phyloP scores from a whole-genome alignment of 1,284 basidiomycete species.

The Cryptococcus wingfieldii region DNA sequence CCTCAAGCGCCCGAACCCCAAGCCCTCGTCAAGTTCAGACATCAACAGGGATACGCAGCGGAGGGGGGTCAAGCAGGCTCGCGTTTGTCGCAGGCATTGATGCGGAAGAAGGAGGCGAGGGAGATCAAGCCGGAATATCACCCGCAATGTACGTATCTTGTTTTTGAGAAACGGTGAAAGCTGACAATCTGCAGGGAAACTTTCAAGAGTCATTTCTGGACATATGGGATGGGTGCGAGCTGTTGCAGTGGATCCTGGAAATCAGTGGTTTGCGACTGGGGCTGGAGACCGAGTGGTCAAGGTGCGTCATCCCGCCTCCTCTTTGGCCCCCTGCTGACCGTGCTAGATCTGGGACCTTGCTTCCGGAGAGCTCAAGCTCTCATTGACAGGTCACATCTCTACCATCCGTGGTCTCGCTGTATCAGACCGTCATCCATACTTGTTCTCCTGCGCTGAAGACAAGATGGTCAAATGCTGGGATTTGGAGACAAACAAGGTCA shows the following conservation, averaged over 20 bases:
- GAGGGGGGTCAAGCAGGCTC: constrained; percentile 48
- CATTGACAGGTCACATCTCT: constrained; percentile 94
- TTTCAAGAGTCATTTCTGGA: constrained; percentile 92
- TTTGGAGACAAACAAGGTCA: constrained; percentile 96
- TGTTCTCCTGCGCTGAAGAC: constrained; percentile 97
- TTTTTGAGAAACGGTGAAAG: background rate
- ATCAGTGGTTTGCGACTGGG: constrained; percentile 97
- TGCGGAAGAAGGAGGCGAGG: constrained; percentile 82
- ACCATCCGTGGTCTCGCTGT: constrained; percentile 93
- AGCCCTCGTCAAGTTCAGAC: constrained; percentile 47
- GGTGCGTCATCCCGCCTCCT: constrained; percentile 25
- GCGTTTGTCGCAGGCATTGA: constrained; percentile 76
- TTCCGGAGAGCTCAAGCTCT: constrained; percentile 89
- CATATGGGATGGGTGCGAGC: constrained; percentile 98
- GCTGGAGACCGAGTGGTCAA: constrained; percentile 98
- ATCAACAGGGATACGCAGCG: constrained; percentile 48
- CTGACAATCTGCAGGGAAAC: constrained; percentile 62
- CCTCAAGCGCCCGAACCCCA: constrained; percentile 25
- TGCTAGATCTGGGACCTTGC: constrained; percentile 90
- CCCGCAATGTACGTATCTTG: constrained; percentile 59
- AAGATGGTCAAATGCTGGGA: constrained; percentile 99
- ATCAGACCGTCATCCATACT: constrained; percentile 86
- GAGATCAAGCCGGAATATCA: constrained; percentile 93
- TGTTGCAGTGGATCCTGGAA: constrained; percentile 92
- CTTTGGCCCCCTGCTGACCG: background rate